A percentile compares a stretch with the other conserved stretches of the same genome.
phyloP scores from a whole-genome alignment of 306 rosid species.

The Spatholobus suberectus region DNA sequence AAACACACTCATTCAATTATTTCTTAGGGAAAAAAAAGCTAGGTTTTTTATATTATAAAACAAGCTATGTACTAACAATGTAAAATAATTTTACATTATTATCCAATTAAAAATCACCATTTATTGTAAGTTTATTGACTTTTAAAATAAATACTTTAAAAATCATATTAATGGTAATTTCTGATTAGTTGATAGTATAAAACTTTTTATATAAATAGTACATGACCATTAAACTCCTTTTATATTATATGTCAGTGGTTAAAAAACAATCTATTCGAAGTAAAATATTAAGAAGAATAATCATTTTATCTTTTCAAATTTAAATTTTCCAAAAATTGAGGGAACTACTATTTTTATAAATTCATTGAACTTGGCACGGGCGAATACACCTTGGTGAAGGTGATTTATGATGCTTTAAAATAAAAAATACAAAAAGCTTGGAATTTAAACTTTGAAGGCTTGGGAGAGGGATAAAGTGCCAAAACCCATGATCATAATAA shows the following conservation, averaged over 20 bases:
- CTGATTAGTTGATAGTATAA: too few relatives aligned
- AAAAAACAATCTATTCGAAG: background rate
- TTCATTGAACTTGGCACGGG: background rate
- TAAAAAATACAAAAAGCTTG: conserved; percentile 22
- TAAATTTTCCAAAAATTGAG: background rate
- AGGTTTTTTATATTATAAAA: too few relatives aligned
- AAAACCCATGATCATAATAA: conserved; percentile 28
- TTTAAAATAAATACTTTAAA: too few relatives aligned
- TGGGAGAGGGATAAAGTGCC: conserved; percentile 55
- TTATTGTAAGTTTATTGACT: too few relatives aligned
- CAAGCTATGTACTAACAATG: too few relatives aligned
- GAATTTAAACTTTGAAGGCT: conserved; percentile 41
- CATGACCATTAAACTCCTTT: too few relatives aligned
- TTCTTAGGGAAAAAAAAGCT: too few relatives aligned
- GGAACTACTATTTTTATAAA: background rate
- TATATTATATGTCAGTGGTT: background rate
- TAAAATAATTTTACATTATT: too few relatives aligned
- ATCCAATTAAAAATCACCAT: too few relatives aligned
- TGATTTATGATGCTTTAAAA: background rate
- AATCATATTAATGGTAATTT: too few relatives aligned
- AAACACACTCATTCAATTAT: background rate
- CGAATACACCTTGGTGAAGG: background rate
- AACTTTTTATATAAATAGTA: too few relatives aligned
- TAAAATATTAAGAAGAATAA: background rate
- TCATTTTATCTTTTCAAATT: background rate